Evolutionary conservation across 441 rosid genomes (phyloP).

Genomic region (Cnidoscolus chayamansa): DNA sequence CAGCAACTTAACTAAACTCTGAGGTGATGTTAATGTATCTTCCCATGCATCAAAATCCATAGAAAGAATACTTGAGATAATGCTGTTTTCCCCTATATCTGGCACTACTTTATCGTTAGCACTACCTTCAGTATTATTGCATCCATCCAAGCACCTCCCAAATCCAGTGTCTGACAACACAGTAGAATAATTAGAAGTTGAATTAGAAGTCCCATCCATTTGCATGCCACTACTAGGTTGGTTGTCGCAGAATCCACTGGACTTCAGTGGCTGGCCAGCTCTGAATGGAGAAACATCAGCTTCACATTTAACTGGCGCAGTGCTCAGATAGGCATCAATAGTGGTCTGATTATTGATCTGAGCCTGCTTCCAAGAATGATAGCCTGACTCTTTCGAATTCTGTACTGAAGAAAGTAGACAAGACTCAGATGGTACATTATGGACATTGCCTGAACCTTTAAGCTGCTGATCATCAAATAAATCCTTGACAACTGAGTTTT

Average conservation of each 20-base stretch:
- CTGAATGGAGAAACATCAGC: conserved; percentile 25
- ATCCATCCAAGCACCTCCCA: conserved; percentile 23
- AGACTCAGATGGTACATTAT: conserved; percentile 19
- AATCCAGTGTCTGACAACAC: conserved; percentile 31
- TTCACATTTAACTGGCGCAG: conserved; percentile 11
- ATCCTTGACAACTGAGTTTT: conserved; percentile 27
- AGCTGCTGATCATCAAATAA: conserved; percentile 27
- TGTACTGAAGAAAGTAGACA: conserved; percentile 17
- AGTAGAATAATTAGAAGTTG: conserved; percentile 32
- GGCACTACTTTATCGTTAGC: conserved; percentile 21
- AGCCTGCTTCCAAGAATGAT: conserved; percentile 22
- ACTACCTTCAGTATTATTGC: conserved; percentile 25
- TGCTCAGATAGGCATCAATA: conserved; percentile 20
- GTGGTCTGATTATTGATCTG: conserved; percentile 13
- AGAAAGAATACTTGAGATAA: conserved; percentile 66
- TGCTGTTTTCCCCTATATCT: conserved; percentile 59
- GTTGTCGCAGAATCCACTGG: conserved; percentile 45
- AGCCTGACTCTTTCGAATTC: conserved; percentile 19
- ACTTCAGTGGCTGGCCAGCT: conserved; percentile 27
- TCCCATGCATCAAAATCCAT: conserved; percentile 79
- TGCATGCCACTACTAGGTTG: conserved; percentile 27
- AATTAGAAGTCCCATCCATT: conserved; percentile 32
- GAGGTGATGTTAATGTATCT: conserved; percentile 59
- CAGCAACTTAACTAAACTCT: conserved; percentile 50
- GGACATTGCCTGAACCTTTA: conserved; percentile 25